Base-by-base conservation (phyloP, 352 stramenopile species). In the Phytophthora chlamydospora region DNA sequence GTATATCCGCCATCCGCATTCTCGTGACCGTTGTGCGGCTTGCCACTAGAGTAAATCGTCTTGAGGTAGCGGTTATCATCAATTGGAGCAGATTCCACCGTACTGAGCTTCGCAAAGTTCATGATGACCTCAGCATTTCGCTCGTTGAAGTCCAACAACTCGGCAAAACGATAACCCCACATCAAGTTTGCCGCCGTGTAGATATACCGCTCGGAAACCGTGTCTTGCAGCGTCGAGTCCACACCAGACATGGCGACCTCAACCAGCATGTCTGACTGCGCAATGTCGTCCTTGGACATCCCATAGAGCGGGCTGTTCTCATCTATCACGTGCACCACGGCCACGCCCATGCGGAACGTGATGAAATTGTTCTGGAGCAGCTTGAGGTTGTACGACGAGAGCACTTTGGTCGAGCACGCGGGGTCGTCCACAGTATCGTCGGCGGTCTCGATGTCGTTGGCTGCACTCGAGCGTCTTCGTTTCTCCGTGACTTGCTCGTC, bases 291-390 rank as follows among this genome's bases (percentile, higher is more conserved):
- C 52, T 88, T 71, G 0, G 53, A 89, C 64, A 92, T 77, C 1
- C 79, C 76, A 24, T 74, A 89, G 12, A 95, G 56, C 17, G 83
- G 86, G 47, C 78, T 90, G 32, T 72, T 71, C 44, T 80, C 80
- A 40, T 91, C 78, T 43, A 95, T 90, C 16, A 95, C 62, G 31
- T 95, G 85, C 32, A 95, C 83, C 7, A 91, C 78, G 3, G 85
- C 83, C 16, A 95, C 66, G 34, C 82, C 83, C 79, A 95, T 91
- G 24, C 85, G 85, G 49, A 95, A 93, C 33, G 85, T 92, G 54
- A 95, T 91, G 35, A 93, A 95, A 38, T 92, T 92, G 63, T 89
- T 87, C 35, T 93, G 85, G 54, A 89, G 34, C 21, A 95, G 61
- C 50, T 87, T 83, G 48, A 95, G 74, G 21, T 91, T 88, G 66